Evolutionary conservation across 192 early-diverging fungal genomes (phyloP).

Genomic region (Coemansia sp.): DNA sequence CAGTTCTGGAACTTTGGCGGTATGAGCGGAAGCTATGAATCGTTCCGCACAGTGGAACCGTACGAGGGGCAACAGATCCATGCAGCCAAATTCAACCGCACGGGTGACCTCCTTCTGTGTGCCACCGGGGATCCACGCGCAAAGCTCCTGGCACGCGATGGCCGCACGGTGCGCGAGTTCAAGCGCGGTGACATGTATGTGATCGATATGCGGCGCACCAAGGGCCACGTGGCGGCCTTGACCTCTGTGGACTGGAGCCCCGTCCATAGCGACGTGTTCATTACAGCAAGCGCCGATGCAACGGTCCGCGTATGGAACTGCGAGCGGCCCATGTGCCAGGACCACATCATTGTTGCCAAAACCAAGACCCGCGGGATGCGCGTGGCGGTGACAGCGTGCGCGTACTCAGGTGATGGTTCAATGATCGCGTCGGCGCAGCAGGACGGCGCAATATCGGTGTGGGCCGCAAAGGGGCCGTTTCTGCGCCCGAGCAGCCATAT

Average conservation of each 20-base stretch:
- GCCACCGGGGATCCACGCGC: constrained; percentile 73
- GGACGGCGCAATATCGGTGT: constrained; percentile 80
- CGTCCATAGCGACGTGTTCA: constrained; percentile 59
- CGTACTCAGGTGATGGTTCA: constrained; percentile 69
- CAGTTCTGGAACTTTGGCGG: constrained; percentile 87
- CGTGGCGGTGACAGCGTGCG: constrained; percentile 67
- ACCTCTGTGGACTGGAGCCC: constrained; percentile 85
- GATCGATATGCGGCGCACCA: constrained; percentile 79
- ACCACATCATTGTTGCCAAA: constrained; percentile 68
- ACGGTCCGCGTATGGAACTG: constrained; percentile 80
- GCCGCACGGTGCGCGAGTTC: constrained; percentile 67
- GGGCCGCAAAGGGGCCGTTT: constrained; percentile 61
- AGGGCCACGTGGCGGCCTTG: constrained; percentile 81
- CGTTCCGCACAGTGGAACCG: constrained; percentile 80
- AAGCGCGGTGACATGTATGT: constrained; percentile 94
- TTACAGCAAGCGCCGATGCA: constrained; percentile 80
- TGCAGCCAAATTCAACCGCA: constrained; percentile 72
- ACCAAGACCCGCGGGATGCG: constrained; percentile 55
- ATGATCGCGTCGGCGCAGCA: constrained; percentile 54
- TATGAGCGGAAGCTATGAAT: constrained; percentile 74
- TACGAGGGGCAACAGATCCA: constrained; percentile 79
- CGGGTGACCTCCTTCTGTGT: constrained; percentile 77
- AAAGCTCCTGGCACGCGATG: constrained; percentile 80
- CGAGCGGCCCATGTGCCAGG: constrained; percentile 64
- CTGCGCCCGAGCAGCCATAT: constrained; percentile 61